A percentile compares a stretch with the other conserved stretches of the same genome.
These are phyloP conservation scores for Termitomyces sp. DNA, from an alignment of 768 basidiomycete species.

Conservation along the genomic window DNA sequence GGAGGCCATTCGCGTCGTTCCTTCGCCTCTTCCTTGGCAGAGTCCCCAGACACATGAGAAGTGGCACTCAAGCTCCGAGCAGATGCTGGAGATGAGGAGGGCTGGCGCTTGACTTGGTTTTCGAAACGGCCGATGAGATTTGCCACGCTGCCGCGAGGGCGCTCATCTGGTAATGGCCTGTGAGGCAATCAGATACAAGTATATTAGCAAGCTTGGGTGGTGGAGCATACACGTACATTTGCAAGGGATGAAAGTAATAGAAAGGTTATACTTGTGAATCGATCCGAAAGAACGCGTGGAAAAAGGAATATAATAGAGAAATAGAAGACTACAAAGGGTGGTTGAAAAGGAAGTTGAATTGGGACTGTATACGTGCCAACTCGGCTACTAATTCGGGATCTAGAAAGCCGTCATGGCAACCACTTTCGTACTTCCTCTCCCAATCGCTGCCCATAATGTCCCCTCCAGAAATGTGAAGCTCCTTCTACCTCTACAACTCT, in stretches of 20 bases:
- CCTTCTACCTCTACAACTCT: slow-evolving; percentile 40
- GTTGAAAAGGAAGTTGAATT: slow-evolving; percentile 17
- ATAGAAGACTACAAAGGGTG: slow-evolving; percentile 16
- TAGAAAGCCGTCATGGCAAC: slow-evolving; percentile 30
- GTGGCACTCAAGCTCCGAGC: slow-evolving; percentile 67
- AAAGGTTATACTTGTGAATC: slow-evolving; percentile 9
- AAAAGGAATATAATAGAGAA: slow-evolving; percentile 9
- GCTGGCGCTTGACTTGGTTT: slow-evolving; percentile 70
- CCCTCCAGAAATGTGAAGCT: slow-evolving; percentile 71
- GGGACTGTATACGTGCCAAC: slow-evolving; percentile 8
- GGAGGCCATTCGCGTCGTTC: slow-evolving; percentile 83
- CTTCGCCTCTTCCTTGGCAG: slow-evolving; percentile 62
- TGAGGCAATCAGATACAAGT: slow-evolving; percentile 12
- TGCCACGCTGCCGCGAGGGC: slow-evolving; percentile 82
- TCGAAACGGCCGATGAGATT: slow-evolving; percentile 91
- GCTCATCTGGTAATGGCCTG: slow-evolving; percentile 88
- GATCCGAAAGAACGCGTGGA: slow-evolving; percentile 5
- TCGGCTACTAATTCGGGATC: slow-evolving; percentile 6
- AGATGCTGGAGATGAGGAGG: slow-evolving; percentile 37
- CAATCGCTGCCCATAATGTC: slow-evolving; percentile 27
- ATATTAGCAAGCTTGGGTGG: slow-evolving; percentile 4
- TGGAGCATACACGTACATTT: slow-evolving; percentile 32
- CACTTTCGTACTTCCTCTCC: slow-evolving; percentile 28
- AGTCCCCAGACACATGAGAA: slow-evolving; percentile 64
- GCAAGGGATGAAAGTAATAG: slow-evolving; percentile 16